Conservation (phyloP, 2,329 filamentous ascomycete species). For the Tolypocladium nubicola region DNA sequence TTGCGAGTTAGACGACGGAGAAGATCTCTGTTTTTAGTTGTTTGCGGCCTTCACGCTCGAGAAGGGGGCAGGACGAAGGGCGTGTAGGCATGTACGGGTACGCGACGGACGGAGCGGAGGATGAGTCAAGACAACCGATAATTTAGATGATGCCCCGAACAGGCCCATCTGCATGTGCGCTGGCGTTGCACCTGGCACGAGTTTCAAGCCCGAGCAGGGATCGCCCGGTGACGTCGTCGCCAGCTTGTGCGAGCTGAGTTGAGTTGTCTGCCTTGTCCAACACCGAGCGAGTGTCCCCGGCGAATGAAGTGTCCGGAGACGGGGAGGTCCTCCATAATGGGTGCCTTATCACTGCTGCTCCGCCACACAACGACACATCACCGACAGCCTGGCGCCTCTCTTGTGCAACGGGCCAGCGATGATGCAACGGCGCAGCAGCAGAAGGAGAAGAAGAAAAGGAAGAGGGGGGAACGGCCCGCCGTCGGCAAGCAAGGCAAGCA, state of each 20-base stretch:
- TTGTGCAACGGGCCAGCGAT: neutral
- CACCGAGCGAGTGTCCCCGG: neutral
- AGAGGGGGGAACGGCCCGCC: neutral
- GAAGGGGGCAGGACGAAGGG: slow-evolving; percentile 1
- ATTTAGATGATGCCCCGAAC: neutral
- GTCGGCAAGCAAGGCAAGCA: neutral
- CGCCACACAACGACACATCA: neutral
- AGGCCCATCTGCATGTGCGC: neutral
- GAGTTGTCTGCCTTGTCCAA: neutral
- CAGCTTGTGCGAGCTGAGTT: neutral
- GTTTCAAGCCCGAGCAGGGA: neutral
- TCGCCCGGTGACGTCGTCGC: neutral
- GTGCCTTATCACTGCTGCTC: neutral
- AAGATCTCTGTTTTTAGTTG: slow-evolving; percentile 1
- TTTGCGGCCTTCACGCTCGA: neutral
- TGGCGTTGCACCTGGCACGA: neutral
- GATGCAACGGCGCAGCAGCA: neutral
- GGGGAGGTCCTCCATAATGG: neutral
- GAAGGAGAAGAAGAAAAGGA: neutral
- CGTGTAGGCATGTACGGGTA: slow-evolving; percentile 1
- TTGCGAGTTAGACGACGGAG: slow-evolving; percentile 21
- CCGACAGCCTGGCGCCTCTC: neutral
- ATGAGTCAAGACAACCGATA: neutral
- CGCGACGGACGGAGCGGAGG: neutral
- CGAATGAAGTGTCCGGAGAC: neutral